Evolutionary conservation across 2,329 filamentous ascomycete species (phyloP).

Genomic region (Sphaceloma murrayae): DNA sequence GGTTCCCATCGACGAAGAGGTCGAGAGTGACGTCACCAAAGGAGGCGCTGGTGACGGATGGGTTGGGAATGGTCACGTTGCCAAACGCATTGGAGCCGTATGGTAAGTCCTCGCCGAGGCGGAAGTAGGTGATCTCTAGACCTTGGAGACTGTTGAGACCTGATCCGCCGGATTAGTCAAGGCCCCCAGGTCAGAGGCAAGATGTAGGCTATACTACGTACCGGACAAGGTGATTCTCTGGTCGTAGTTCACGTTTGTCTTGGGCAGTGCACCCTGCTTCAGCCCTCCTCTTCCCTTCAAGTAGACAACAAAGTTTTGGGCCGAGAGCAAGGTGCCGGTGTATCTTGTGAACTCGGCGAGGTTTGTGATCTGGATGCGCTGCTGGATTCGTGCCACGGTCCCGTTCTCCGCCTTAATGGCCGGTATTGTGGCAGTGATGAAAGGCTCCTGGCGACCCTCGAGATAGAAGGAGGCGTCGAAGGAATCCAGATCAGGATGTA

Average conservation of each 20-base stretch:
- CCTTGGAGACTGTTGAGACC: slow-evolving; percentile 51
- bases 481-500: slow-evolving; percentile 45
- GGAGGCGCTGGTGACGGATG: slow-evolving; percentile 53
- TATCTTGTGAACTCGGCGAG: slow-evolving; percentile 42
- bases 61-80: slow-evolving; percentile 53
- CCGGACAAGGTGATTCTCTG: slow-evolving; percentile 50
- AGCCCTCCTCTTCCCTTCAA: slow-evolving; percentile 45
- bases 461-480: slow-evolving; percentile 47
- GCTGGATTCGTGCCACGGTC: slow-evolving; percentile 34
- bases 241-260: slow-evolving; percentile 45
- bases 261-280: slow-evolving; percentile 42
- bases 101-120: slow-evolving; percentile 26
- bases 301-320: slow-evolving; percentile 41
- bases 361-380: slow-evolving; percentile 35
- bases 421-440: slow-evolving; percentile 40
- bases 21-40: slow-evolving; percentile 57
- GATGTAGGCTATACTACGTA: slow-evolving; percentile 25
- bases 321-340: slow-evolving; percentile 39
- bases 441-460: slow-evolving; percentile 30
- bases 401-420: slow-evolving; percentile 36
- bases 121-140: slow-evolving; percentile 43
- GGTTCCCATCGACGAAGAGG: slow-evolving; percentile 44
- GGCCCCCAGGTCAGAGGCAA: no score
- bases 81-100: slow-evolving; percentile 53
- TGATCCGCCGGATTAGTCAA: slow-evolving; percentile 25